phyloP scores from a whole-genome alignment of 2,329 filamentous ascomycete species.

The Acrodontium crateriforme region DNA sequence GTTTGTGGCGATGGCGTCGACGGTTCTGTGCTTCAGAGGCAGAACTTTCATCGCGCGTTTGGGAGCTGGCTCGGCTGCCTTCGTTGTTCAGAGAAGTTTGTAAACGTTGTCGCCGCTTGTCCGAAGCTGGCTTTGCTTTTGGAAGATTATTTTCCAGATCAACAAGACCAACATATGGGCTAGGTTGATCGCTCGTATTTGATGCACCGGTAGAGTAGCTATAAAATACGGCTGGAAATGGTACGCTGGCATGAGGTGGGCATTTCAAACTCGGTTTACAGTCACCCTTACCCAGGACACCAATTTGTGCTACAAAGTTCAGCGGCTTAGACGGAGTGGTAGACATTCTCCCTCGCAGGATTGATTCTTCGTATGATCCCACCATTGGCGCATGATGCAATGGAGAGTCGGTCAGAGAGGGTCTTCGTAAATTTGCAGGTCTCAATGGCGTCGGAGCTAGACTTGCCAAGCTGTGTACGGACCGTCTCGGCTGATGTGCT shows the following conservation, averaged over 20 bases:
- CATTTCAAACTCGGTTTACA: conserved; percentile 77
- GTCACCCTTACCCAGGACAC: conserved; percentile 76
- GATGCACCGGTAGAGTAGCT: conserved; percentile 62
- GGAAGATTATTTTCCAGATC: conserved; percentile 73
- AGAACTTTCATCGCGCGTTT: conserved; percentile 10
- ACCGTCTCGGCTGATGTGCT: conserved; percentile 64
- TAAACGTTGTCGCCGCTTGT: conserved; percentile 20
- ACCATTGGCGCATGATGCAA: conserved; percentile 90
- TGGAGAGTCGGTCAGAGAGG: conserved; percentile 68
- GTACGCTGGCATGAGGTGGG: conserved; percentile 76
- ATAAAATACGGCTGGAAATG: conserved; percentile 93
- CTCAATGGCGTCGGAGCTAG: conserved; percentile 31
- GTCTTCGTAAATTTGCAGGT: conserved; percentile 43
- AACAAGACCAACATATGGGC: conserved; percentile 87
- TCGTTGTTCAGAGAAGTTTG: conserved; percentile 12
- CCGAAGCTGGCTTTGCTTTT: conserved; percentile 10
- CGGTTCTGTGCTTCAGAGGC: conserved; percentile 13
- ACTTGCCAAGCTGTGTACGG: conserved; percentile 47
- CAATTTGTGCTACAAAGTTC: conserved; percentile 88
- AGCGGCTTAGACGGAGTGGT: conserved; percentile 86
- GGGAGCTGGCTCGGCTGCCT: conserved; percentile 17
- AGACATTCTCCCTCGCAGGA: conserved; percentile 89
- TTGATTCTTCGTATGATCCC: conserved; percentile 94
- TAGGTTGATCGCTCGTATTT: conserved; percentile 70
- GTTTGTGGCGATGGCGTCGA: conserved; percentile 31